A percentile compares a stretch with the other conserved stretches of the same genome.
Conservation (phyloP, 192 early-diverging fungal species). For the Mortierella alpina region DNA sequence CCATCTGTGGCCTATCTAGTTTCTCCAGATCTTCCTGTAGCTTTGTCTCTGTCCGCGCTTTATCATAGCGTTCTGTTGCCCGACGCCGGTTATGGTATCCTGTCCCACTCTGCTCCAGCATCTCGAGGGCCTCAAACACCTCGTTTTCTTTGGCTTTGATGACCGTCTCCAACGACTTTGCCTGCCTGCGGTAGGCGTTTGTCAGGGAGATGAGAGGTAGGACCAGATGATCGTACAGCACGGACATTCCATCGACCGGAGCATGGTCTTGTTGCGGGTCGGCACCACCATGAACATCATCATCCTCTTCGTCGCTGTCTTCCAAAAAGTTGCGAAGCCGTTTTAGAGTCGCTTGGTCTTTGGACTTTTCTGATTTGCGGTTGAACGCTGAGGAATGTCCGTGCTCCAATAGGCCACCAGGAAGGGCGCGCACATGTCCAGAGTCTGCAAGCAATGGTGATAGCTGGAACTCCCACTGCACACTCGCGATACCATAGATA, state of each 20-base stretch:
- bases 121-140: conserved; percentile 42
- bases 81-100: conserved; percentile 32
- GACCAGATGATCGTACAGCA: conserved; percentile 37
- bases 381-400: too few species aligned
- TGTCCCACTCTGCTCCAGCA: conserved; percentile 35
- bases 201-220: conserved; percentile 33
- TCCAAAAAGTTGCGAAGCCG: conserved; percentile 8
- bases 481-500: conserved; percentile 33
- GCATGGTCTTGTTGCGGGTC: neutral
- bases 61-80: conserved; percentile 31
- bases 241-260: conserved; percentile 24
- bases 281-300: neutral
- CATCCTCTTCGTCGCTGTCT: conserved; percentile 3
- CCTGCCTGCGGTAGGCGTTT: conserved; percentile 34
- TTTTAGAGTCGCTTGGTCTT: neutral
- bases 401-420: too few species aligned
- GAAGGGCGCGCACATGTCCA: too few species aligned
- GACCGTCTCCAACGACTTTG: conserved; percentile 8
- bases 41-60: conserved; percentile 14
- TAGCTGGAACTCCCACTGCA: conserved; percentile 47
- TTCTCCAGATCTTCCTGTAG: conserved; percentile 28
- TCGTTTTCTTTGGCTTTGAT: conserved; percentile 46
- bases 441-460: conserved; percentile 13
- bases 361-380: neutral
- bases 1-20: conserved; percentile 7